Evolutionary conservation across 176 grass and related monocot genomes (phyloP), one percentile per base, ranked within the genome.

Genomic region (Bromus sterilis): DNA sequence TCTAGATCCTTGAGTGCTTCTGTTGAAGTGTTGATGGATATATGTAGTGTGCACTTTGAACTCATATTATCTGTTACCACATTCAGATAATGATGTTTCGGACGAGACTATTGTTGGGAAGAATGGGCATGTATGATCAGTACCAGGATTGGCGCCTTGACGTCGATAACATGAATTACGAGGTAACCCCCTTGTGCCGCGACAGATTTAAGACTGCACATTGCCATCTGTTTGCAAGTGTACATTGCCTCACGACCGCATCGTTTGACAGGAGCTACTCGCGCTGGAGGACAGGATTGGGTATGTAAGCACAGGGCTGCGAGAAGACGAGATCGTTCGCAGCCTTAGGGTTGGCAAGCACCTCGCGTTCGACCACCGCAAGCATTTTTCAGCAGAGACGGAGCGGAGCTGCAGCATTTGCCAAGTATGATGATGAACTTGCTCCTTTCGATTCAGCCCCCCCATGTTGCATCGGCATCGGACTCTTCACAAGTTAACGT

Each of bases 111-210:
- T 66, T 95, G 55, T 81, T 90, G 29, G 93, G 91, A 80, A 88
- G 96, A 71, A 81, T 93, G 86, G 86, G 89, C 37, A 77, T 90
- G 23, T 83, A 91, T 74, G 96, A 99, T 60, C 80, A 88, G n/a
- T 89, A 95, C n/a, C 90, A 75, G 11, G 91, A 90, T 83, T 99
- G 89, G 93, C 91, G 91, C 34, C 89, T 99, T 20, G 96, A 99
- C 46, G 96, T 99, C 21, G 96, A 99, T 76, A 89, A 95, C 68
- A 91, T 93, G 96, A 91, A 93, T 32, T 99, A 99, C 26, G 96
- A 99, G 89, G 96, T 99, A 71, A 3, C 75, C 18, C 75, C 14
- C 25, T 46, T 37, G 4, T 1, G 49, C 2, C n/a, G 20, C 46
- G 49, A 6, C 28, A 42, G 11, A 67, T 5, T 71, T 48, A 37